phyloP scores from a whole-genome alignment of 2,329 filamentous ascomycete species.

The Domatiomyces catenatus region DNA sequence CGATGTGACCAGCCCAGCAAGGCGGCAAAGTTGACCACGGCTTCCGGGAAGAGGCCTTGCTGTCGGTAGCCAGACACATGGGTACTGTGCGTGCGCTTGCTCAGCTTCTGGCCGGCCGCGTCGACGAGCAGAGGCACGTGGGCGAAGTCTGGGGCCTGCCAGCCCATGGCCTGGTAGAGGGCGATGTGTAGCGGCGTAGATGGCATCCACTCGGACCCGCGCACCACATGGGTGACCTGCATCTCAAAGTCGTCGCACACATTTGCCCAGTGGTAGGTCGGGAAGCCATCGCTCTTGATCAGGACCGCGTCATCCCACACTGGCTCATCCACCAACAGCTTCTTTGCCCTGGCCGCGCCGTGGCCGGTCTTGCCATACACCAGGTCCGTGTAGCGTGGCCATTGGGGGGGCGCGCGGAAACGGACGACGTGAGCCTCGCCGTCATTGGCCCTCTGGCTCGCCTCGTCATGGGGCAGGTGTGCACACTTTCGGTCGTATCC shows the following conservation, averaged over 20 bases:
- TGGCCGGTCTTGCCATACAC: slow-evolving; percentile 53
- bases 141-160: slow-evolving; percentile 59
- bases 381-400: slow-evolving; percentile 56
- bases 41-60: slow-evolving; percentile 45
- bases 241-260: slow-evolving; percentile 93
- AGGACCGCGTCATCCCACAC: slow-evolving; percentile 72
- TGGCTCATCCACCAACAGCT: slow-evolving; percentile 27
- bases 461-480: slow-evolving; percentile 49
- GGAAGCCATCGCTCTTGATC: slow-evolving; percentile 78
- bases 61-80: slow-evolving; percentile 44
- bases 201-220: slow-evolving; percentile 89
- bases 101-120: slow-evolving; percentile 57
- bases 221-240: slow-evolving; percentile 89
- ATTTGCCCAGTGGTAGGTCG: slow-evolving; percentile 94
- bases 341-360: slow-evolving; percentile 37
- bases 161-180: slow-evolving; percentile 63
- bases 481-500: slow-evolving; percentile 62
- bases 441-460: slow-evolving; percentile 50
- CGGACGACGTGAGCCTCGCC: slow-evolving; percentile 65
- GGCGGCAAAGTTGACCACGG: slow-evolving; percentile 66
- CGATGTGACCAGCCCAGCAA: slow-evolving; percentile 70
- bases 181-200: slow-evolving; percentile 69
- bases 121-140: slow-evolving; percentile 64
- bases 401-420: slow-evolving; percentile 49
- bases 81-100: slow-evolving; percentile 64